Percentiles rank a stretch among this genome's conserved stretches.
phyloP scores from a whole-genome alignment of 75 land plant species.

The Cupressus sempervirens region DNA sequence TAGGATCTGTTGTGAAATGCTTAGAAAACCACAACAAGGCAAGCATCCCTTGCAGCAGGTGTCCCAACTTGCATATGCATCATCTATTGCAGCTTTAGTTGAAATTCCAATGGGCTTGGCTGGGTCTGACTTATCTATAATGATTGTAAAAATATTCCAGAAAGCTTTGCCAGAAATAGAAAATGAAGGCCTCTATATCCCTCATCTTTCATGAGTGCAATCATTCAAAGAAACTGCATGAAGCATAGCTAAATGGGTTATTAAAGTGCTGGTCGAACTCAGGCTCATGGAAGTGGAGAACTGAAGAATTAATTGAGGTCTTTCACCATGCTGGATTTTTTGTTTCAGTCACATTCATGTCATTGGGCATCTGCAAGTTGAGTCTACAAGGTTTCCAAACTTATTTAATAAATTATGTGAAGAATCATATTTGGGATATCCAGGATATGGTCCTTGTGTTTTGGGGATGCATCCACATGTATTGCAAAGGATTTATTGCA shows the following conservation, averaged over 20 bases:
- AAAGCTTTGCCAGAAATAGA: background rate
- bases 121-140: background rate
- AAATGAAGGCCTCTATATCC: background rate
- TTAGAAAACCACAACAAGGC: background rate
- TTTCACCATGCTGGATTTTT: background rate
- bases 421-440: background rate
- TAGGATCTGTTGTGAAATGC: background rate
- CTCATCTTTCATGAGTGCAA: background rate
- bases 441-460: background rate
- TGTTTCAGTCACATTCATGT: background rate
- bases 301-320: background rate
- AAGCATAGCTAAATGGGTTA: background rate
- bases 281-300: background rate
- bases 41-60: background rate
- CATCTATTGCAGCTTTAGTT: background rate
- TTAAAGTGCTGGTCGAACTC: background rate
- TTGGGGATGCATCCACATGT: background rate
- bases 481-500: background rate
- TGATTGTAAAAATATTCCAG: background rate
- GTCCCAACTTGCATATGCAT: background rate
- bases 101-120: background rate
- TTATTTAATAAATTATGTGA: background rate
- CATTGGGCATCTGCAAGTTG: background rate
- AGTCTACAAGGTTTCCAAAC: background rate
- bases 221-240: background rate